These are phyloP conservation scores for Leishmania gerbilli DNA, from an alignment of 208 protist genomes.

Conservation along the genomic window DNA sequence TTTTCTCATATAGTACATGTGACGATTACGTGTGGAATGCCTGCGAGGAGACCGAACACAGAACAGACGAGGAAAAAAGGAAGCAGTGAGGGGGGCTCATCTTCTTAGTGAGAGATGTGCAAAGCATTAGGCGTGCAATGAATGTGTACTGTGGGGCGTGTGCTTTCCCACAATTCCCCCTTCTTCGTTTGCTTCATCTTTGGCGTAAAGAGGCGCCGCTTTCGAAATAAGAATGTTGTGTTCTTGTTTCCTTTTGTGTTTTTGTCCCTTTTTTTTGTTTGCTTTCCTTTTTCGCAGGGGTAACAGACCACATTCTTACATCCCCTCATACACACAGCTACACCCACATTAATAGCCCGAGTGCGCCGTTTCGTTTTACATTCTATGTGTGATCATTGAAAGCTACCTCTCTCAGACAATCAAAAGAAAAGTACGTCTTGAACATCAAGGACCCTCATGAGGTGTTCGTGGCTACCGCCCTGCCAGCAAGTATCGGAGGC, in stretches of 20 bases:
- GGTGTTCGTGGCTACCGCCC: not conserved
- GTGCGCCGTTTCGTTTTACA: slow-evolving; percentile 2
- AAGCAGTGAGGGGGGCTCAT: slow-evolving; percentile 5
- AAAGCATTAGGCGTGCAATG: not conserved
- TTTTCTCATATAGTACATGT: slow-evolving; percentile 1
- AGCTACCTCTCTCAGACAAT: slow-evolving; percentile 1
- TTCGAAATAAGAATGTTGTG: not conserved
- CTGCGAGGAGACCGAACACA: not conserved
- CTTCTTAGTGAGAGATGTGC: not conserved
- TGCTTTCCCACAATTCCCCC: not conserved
- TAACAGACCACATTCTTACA: not conserved
- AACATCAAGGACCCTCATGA: not conserved
- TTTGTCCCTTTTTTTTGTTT: slow-evolving; percentile 2
- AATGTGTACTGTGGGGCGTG: not conserved
- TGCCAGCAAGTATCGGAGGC: not conserved
- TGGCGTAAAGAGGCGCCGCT: not conserved
- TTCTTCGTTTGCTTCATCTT: not conserved
- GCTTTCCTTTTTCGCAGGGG: not conserved
- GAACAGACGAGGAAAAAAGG: not conserved
- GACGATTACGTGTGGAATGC: not conserved
- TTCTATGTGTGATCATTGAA: slow-evolving; percentile 9
- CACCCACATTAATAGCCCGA: slow-evolving; percentile 7
- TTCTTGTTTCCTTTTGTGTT: not conserved
- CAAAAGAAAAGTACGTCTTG: not conserved
- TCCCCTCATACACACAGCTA: slow-evolving; percentile 14